Base-by-base conservation (phyloP, 805 yeast species). In the Candida vaughaniae region DNA sequence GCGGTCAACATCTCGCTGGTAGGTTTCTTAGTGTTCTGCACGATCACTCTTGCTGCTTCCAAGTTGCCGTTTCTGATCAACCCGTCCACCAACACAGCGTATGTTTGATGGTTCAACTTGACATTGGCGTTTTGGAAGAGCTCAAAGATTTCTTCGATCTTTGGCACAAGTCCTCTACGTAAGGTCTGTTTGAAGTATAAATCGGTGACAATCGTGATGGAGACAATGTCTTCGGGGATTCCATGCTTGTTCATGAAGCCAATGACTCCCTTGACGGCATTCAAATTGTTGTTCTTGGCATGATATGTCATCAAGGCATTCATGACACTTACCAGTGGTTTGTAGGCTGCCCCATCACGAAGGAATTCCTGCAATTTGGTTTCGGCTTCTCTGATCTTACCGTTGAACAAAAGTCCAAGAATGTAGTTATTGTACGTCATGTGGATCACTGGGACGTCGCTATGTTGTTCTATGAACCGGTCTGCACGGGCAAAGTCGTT, bases 131-230 rank as follows among this genome's bases (percentile, higher is more conserved):
- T 42, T 29, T 49, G 47, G 69, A 82, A 69, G 15, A 66, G 66
- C 1, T 52, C 41, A 26, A 80, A 56, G 40, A 77, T 54, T 5
- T 53, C 53, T 8, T 60, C 64, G 16, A 73, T 57, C 23, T 66
- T 58, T 6, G 78, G 70, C 2, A 58, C 49, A 40, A 60, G 54
- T 7, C 77, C 78, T 23, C 71, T 63, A n/a, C 60, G 61, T 26
- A 58, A 58, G 22, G 68, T 62, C 23, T 60, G 39, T 51, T 76
- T 77, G 60, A 81, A 66, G 45, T 71, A 64, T 35, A 71, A 57
- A 48, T 81, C 80, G 36, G 82, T 66, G 16, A 81, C 59, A 23
- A 75, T 71, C 3, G 89, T 73, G 57, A 77, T 77, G 2, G 90
- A 81, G 12, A 78, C 78, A 31, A 78, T 66, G 52, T 80, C 85